These are phyloP conservation scores for Solanum chacoense DNA, from an alignment of 305 asterid species.

Conservation along the genomic window DNA sequence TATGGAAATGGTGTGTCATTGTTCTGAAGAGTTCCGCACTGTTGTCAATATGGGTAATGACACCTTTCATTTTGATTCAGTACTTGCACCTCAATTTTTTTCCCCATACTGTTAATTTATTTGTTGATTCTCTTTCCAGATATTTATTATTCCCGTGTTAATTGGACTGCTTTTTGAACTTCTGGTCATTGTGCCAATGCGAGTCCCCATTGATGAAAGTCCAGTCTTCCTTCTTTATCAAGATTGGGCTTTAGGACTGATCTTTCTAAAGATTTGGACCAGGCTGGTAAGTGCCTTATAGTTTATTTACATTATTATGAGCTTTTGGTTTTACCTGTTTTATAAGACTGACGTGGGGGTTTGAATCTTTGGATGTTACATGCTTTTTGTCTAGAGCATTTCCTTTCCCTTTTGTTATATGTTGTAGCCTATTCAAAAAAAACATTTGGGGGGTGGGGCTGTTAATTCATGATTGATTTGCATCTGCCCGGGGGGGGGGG, in stretches of 20 bases:
- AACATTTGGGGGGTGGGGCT: background rate
- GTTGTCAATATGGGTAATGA: slow-evolving; percentile 81
- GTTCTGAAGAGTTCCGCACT: slow-evolving; percentile 73
- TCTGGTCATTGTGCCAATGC: slow-evolving; percentile 91
- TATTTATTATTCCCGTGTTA: slow-evolving; percentile 78
- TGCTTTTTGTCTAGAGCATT: background rate
- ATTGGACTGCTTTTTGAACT: slow-evolving; percentile 96
- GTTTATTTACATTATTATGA: background rate
- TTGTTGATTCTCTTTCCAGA: slow-evolving; percentile 33
- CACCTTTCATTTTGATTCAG: background rate
- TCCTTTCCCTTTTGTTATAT: background rate
- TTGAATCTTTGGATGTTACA: background rate
- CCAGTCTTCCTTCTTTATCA: slow-evolving; percentile 95
- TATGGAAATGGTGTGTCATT: slow-evolving; percentile 91
- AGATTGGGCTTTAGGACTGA: slow-evolving; percentile 96
- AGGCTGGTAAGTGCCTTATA: slow-evolving; percentile 57
- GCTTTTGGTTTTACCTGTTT: background rate
- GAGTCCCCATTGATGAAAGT: slow-evolving; percentile 93
- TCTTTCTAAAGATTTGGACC: slow-evolving; percentile 96
- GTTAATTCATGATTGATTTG: background rate
- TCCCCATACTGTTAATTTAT: background rate
- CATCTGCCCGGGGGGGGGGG: too few species aligned
- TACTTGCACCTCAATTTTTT: background rate
- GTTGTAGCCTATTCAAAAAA: background rate
- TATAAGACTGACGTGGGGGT: background rate